These are phyloP conservation scores for Rheum nobile DNA, from an alignment of 148 eudicot genomes.

Conservation along the genomic window DNA sequence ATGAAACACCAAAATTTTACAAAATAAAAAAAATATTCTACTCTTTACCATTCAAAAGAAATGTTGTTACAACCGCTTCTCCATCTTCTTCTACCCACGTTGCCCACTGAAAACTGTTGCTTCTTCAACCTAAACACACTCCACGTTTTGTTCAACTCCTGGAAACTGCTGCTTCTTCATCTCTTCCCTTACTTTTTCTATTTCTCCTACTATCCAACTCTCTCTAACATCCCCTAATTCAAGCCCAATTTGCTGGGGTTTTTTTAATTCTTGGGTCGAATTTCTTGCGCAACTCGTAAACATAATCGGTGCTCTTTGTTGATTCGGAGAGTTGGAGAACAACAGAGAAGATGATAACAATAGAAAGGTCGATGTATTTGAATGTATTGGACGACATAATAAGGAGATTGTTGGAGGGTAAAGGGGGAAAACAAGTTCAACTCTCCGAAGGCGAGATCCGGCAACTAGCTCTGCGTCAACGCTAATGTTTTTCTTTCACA, in stretches of 20 bases:
- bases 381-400: constrained; percentile 57
- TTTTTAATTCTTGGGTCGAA: not conserved
- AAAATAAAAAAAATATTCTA: no score
- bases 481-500: constrained; percentile 61
- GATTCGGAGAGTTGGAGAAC: not conserved
- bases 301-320: not conserved
- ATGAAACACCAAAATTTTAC: no score
- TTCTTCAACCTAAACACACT: no score
- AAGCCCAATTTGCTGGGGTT: not conserved
- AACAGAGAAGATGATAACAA: constrained; percentile 52
- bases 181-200: no score
- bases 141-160: no score
- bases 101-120: no score
- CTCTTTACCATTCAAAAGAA: no score
- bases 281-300: not conserved
- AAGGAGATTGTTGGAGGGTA: constrained; percentile 46
- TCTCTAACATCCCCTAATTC: not conserved
- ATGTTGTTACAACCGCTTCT: no score
- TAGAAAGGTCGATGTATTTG: constrained; percentile 62
- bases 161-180: no score
- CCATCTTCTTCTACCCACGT: no score
- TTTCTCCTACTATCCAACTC: no score
- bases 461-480: constrained; percentile 64
- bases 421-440: constrained; percentile 58
- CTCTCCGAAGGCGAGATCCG: constrained; percentile 63